These are phyloP conservation scores for Lactifluus volemus DNA, from an alignment of 768 basidiomycete species.

Conservation along the genomic window DNA sequence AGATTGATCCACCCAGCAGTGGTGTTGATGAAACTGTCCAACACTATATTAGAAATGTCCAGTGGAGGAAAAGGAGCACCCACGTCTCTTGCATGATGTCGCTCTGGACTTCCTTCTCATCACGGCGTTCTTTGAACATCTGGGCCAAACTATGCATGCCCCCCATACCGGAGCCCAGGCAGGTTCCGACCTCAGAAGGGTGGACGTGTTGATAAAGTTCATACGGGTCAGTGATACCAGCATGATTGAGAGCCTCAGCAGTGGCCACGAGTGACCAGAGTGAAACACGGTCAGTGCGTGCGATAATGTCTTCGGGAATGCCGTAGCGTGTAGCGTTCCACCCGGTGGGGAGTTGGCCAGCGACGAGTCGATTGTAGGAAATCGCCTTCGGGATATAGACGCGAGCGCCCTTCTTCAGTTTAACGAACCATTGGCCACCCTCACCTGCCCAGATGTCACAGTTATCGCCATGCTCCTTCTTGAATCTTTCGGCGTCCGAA, in stretches of 20 bases:
- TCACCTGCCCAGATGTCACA: constrained; percentile 91
- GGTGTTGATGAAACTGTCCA: constrained; percentile 89
- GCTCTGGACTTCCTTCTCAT: constrained; percentile 97
- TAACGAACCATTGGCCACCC: constrained; percentile 94
- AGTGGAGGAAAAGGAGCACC: constrained; percentile 26
- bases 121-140: constrained; percentile 99
- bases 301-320: constrained; percentile 91
- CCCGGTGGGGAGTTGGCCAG: constrained; percentile 67
- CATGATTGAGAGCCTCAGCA: constrained; percentile 92
- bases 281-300: constrained; percentile 86
- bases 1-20: constrained; percentile 98
- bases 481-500: too few species aligned
- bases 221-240: constrained; percentile 96
- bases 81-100: constrained; percentile 98
- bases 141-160: constrained; percentile 82
- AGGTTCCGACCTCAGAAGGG: constrained; percentile 92
- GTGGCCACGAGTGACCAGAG: constrained; percentile 94
- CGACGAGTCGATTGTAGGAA: too few species aligned
- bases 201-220: constrained; percentile 96
- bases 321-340: constrained; percentile 97
- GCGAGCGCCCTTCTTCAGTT: constrained; percentile 97
- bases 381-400: constrained; percentile 89
- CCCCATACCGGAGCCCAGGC: constrained; percentile 96
- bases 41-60: not conserved
- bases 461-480: not conserved